Evolutionary conservation across 805 yeast species (phyloP), one percentile per base, ranked within the genome.

Genomic region (Saccharomycopsis synnaedendra): DNA sequence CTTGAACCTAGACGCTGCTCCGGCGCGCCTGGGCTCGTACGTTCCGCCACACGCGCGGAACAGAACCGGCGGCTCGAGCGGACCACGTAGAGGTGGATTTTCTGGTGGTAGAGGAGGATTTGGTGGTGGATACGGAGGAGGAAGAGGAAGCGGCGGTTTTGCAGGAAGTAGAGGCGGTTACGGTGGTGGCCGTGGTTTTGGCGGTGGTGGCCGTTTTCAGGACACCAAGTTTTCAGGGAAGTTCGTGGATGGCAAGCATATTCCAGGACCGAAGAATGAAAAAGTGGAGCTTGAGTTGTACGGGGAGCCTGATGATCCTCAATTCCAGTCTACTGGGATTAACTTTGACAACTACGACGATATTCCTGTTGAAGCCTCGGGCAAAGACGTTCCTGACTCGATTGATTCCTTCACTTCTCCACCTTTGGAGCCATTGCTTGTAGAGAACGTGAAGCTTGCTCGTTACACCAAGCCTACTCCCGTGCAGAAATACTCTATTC

Each of bases 261-360:
- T 79, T 55, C 95, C 95, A 50, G 86, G 95, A 52, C 75, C 80
- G 48, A 73, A 68, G 55, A 83, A 85, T 66, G 78, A 76, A 59
- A 70, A 71, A 50, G 60, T 81, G 56, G 98, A 93, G 70, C 58
- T 72, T 49, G 88, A 86, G 60, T 72, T 93, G 54, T 94, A 85
- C 59, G 98, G 99, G 60, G 95, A 81, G 60, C 63, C 70, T 33
- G 70, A 68, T 39, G 74, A 72, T 54, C 74, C 87, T 58, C 60
- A 64, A 38, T 79, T 81, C 71, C 96, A 85, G 72, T 80, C 94
- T 46, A 84, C 96, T 37, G 99, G 99, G 75, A 93, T 93, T 70
- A 93, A 93, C 72, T 93, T 93, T 62, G 99, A 94, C 68, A 88
- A 86, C 74, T 93, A 93, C 68, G 99, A 93, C 65, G 97, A 94